Evolutionary conservation across 2,329 filamentous ascomycete species (phyloP).

Genomic region (Chrysosporium keratinophilum): DNA sequence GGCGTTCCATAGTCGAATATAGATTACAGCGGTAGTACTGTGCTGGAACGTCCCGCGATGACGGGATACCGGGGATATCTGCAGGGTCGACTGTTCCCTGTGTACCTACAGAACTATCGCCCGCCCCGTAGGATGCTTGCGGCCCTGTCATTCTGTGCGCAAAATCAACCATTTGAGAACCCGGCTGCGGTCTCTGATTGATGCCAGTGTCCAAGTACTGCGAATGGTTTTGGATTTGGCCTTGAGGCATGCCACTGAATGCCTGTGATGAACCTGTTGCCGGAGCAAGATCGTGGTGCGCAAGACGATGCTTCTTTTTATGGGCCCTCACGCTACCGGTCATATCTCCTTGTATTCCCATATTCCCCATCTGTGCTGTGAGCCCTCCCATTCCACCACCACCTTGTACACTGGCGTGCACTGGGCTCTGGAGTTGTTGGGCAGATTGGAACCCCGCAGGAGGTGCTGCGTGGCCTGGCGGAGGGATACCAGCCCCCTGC

Average conservation of each 20-base stretch:
- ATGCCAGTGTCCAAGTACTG: slow-evolving; percentile 51
- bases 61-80: slow-evolving; percentile 82
- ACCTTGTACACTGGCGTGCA: slow-evolving; percentile 15
- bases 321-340: slow-evolving; percentile 34
- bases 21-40: slow-evolving; percentile 77
- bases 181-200: slow-evolving; percentile 29
- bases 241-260: slow-evolving; percentile 57
- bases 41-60: slow-evolving; percentile 70
- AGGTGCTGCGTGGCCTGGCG: slow-evolving; percentile 18
- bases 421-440: slow-evolving; percentile 10
- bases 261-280: slow-evolving; percentile 56
- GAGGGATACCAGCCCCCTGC: slow-evolving; percentile 25
- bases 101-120: slow-evolving; percentile 50
- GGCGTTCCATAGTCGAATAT: slow-evolving; percentile 91
- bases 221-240: slow-evolving; percentile 39
- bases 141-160: slow-evolving; percentile 18
- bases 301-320: slow-evolving; percentile 92
- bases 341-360: slow-evolving; percentile 51
- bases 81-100: slow-evolving; percentile 76
- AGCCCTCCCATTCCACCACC: slow-evolving; percentile 33
- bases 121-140: slow-evolving; percentile 31
- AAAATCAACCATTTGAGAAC: slow-evolving; percentile 20
- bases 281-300: slow-evolving; percentile 75
- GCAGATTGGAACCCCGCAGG: slow-evolving; percentile 4
- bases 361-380: slow-evolving; percentile 46